These are phyloP conservation scores for Cynara cardunculus DNA, from an alignment of 129 eudicot species.

Conservation along the genomic window DNA sequence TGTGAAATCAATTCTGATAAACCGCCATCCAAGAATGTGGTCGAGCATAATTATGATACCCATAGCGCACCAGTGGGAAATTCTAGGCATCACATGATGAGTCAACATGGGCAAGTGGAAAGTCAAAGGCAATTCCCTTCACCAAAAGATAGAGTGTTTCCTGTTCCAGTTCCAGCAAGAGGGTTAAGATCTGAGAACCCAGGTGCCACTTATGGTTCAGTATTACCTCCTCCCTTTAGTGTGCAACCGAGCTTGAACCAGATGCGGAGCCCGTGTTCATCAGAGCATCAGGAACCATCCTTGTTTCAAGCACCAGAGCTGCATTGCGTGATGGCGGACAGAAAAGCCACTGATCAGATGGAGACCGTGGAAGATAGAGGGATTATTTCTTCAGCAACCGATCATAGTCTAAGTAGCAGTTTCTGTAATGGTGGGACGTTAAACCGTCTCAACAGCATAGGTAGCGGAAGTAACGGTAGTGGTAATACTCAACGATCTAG, in stretches of 20 bases:
- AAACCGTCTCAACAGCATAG: slow-evolving; percentile 40
- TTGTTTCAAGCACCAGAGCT: slow-evolving; percentile 36
- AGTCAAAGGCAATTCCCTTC: slow-evolving; percentile 28
- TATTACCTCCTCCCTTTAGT: slow-evolving; percentile 41
- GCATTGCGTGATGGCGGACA: slow-evolving; percentile 22
- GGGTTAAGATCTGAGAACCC: slow-evolving; percentile 41
- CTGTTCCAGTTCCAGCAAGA: slow-evolving; percentile 53
- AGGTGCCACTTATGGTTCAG: slow-evolving; percentile 35
- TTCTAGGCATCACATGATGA: slow-evolving; percentile 19
- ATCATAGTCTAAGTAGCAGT: slow-evolving; percentile 63
- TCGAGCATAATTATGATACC: slow-evolving; percentile 37
- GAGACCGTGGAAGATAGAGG: slow-evolving; percentile 40
- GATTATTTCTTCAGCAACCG: slow-evolving; percentile 33
- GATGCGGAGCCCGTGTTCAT: slow-evolving; percentile 43
- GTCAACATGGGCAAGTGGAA: slow-evolving; percentile 41
- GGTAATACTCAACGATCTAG: slow-evolving; percentile 44
- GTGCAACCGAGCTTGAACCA: slow-evolving; percentile 40
- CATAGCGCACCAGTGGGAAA: slow-evolving; percentile 25
- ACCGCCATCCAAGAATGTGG: slow-evolving; percentile 34
- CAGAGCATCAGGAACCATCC: slow-evolving; percentile 34
- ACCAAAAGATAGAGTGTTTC: slow-evolving; percentile 41
- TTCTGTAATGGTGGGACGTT: slow-evolving; percentile 37
- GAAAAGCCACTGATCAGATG: slow-evolving; percentile 20
- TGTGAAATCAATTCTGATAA: slow-evolving; percentile 39
- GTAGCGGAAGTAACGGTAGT: slow-evolving; percentile 41